These are phyloP conservation scores for Dothideomycetes sp. DNA, from an alignment of 2,329 filamentous ascomycete species.

Conservation along the genomic window DNA sequence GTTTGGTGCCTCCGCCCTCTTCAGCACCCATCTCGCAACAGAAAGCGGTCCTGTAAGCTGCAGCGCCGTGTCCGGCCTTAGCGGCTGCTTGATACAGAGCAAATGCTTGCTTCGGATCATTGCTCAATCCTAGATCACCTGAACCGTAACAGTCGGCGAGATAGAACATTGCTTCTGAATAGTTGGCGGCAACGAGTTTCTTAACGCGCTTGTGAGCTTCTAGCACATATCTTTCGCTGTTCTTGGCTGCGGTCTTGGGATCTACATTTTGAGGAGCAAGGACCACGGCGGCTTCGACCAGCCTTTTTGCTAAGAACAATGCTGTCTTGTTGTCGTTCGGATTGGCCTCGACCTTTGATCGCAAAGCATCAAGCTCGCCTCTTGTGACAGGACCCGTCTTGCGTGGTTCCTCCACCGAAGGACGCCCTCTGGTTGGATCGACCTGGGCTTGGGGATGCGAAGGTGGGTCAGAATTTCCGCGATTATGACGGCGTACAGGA, in stretches of 20 bases:
- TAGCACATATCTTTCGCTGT: constrained; percentile 70
- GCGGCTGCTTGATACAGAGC: constrained; percentile 87
- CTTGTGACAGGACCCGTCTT: constrained; percentile 56
- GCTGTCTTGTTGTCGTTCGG: constrained; percentile 63
- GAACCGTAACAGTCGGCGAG: constrained; percentile 82
- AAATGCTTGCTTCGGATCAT: constrained; percentile 87
- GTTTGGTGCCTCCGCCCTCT: constrained; percentile 84
- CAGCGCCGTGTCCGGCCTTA: constrained; percentile 75
- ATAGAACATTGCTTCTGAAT: constrained; percentile 85
- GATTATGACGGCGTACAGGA: constrained; percentile 46
- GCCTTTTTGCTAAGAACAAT: constrained; percentile 67
- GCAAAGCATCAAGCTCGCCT: constrained; percentile 67
- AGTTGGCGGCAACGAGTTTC: constrained; percentile 65
- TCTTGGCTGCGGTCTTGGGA: constrained; percentile 50
- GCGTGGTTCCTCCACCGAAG: constrained; percentile 11
- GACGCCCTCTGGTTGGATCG: background rate
- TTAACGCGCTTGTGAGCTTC: constrained; percentile 89
- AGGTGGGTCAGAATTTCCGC: constrained; percentile 9
- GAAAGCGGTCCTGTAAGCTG: constrained; percentile 88
- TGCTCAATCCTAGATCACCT: constrained; percentile 66
- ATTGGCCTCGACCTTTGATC: constrained; percentile 59
- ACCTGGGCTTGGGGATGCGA: background rate
- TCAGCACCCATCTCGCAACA: constrained; percentile 96
- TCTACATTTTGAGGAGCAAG: constrained; percentile 72
- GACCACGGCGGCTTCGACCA: constrained; percentile 74